Percentiles rank a stretch among this genome's conserved stretches.
Conservation (phyloP, 805 yeast species). For the Barnettozyma populi region DNA sequence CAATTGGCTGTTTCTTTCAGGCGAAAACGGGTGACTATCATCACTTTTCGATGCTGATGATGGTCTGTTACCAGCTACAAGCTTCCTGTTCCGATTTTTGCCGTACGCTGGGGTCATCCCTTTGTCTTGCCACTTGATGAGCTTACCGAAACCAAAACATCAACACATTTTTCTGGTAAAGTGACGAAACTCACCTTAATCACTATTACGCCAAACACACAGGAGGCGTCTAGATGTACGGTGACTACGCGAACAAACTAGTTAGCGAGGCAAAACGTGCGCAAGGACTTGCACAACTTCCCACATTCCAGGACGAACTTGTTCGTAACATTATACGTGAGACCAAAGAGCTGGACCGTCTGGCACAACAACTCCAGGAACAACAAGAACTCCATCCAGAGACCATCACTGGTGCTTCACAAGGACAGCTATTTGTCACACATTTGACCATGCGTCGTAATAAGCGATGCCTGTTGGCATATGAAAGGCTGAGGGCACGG, state of each 20-base stretch:
- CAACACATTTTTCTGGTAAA: neutral
- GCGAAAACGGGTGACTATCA: constrained; percentile 1
- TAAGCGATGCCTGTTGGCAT: constrained; percentile 84
- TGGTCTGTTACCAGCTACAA: neutral
- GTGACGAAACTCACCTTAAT: neutral
- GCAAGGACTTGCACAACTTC: constrained; percentile 54
- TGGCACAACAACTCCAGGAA: constrained; percentile 43
- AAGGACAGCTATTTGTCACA: constrained; percentile 52
- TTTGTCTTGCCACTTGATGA: neutral
- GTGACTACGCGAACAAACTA: constrained; percentile 81
- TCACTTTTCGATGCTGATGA: neutral
- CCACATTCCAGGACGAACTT: constrained; percentile 67
- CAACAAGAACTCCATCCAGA: constrained; percentile 31
- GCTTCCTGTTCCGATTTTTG: neutral
- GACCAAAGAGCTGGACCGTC: constrained; percentile 53
- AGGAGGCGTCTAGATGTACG: constrained; percentile 55
- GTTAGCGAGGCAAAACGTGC: constrained; percentile 81
- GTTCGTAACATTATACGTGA: constrained; percentile 70
- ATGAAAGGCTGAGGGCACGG: constrained; percentile 66
- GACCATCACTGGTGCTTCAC: constrained; percentile 31
- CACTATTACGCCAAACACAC: neutral
- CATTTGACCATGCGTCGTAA: constrained; percentile 79
- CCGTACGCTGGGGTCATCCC: constrained; percentile 8
- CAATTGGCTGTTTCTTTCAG: constrained; percentile 3
- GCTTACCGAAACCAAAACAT: neutral